Evolutionary conservation across 176 grass and related monocot species (phyloP).

Genomic region (Phoenix roebelenii): DNA sequence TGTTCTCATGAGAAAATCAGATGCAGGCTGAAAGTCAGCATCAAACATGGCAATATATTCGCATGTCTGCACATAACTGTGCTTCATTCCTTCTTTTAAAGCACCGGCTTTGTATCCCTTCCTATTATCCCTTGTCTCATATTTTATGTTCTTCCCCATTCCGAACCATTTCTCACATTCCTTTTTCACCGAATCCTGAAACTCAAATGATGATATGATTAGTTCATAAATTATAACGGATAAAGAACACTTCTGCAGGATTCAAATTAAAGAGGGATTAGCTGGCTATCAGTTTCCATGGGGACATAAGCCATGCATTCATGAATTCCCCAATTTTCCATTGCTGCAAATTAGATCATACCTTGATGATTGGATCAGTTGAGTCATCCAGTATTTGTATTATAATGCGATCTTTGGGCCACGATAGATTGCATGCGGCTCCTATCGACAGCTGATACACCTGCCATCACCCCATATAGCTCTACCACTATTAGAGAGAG

Average conservation of each 20-base stretch:
- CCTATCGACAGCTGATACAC: slow-evolving; percentile 94
- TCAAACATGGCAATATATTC: slow-evolving; percentile 93
- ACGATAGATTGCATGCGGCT: slow-evolving; percentile 68
- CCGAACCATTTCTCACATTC: slow-evolving; percentile 68
- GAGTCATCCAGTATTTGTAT: slow-evolving; percentile 97
- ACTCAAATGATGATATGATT: neutral
- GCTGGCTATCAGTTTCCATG: too few relatives aligned
- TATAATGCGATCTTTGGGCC: slow-evolving; percentile 58
- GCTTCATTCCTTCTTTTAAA: slow-evolving; percentile 67
- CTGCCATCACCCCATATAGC: slow-evolving; percentile 23
- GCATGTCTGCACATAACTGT: slow-evolving; percentile 51
- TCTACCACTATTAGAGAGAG: too few relatives aligned
- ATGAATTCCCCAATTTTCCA: too few relatives aligned
- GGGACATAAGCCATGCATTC: too few relatives aligned
- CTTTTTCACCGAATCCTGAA: slow-evolving; percentile 52
- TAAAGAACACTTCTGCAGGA: neutral
- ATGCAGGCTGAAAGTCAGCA: slow-evolving; percentile 72
- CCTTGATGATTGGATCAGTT: slow-evolving; percentile 71
- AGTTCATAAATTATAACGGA: too few relatives aligned
- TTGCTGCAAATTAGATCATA: slow-evolving; percentile 13
- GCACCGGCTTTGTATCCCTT: slow-evolving; percentile 96
- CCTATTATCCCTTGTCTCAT: slow-evolving; percentile 61
- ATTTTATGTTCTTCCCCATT: slow-evolving; percentile 73
- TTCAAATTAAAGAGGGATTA: neutral
- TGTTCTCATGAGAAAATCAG: slow-evolving; percentile 60